These are phyloP conservation scores for Blastobotrys persicus DNA, from an alignment of 1,139 yeast genomes.

Conservation along the genomic window DNA sequence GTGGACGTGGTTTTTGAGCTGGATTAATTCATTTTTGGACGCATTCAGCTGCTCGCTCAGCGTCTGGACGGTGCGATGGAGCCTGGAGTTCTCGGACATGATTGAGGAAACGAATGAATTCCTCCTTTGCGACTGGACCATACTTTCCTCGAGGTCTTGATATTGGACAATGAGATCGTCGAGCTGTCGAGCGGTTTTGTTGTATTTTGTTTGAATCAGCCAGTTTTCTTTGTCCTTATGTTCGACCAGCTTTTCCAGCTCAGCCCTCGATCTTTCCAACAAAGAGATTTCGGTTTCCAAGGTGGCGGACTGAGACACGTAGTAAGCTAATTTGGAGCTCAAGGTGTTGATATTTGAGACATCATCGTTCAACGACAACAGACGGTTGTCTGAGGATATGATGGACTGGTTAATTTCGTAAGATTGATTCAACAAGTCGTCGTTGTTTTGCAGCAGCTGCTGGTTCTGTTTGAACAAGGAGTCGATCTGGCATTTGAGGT, in stretches of 20 bases:
- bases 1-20: neutral
- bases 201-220: neutral
- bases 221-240: slow-evolving; percentile 3
- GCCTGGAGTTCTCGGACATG: neutral
- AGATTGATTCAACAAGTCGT: neutral
- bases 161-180: slow-evolving; percentile 5
- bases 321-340: slow-evolving; percentile 4
- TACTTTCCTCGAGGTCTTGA: slow-evolving; percentile 2
- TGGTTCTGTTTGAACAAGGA: slow-evolving; percentile 2
- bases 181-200: slow-evolving; percentile 1
- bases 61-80: slow-evolving; percentile 2
- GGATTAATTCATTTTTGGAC: slow-evolving; percentile 3
- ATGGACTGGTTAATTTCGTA: slow-evolving; percentile 1
- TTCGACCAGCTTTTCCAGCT: slow-evolving; percentile 1
- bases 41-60: neutral
- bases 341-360: slow-evolving; percentile 1
- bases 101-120: neutral
- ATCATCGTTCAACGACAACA: neutral
- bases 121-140: neutral
- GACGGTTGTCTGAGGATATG: neutral
- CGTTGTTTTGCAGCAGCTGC: neutral
- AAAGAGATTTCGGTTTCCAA: slow-evolving; percentile 7
- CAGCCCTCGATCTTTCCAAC: slow-evolving; percentile 2
- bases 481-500: slow-evolving; percentile 5
- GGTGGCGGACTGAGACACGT: slow-evolving; percentile 7